phyloP scores from a whole-genome alignment of 805 yeast species.

The Komagataella mondaviorum region DNA sequence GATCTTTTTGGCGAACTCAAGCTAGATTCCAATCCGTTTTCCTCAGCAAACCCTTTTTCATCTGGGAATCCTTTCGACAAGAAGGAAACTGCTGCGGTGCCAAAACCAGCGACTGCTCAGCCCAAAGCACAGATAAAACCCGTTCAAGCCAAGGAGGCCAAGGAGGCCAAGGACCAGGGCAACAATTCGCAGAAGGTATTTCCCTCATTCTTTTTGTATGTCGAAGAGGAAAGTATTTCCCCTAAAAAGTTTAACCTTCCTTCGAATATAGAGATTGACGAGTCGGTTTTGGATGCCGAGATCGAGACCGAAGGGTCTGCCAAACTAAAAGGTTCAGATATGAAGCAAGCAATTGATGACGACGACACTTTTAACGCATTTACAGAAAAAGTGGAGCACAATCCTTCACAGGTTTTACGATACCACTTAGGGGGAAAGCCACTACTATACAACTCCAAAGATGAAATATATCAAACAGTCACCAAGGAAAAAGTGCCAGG shows the following conservation, averaged over 20 bases:
- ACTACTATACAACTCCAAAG: conserved; percentile 54
- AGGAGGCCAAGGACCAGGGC: conserved; percentile 10
- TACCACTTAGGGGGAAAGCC: conserved; percentile 76
- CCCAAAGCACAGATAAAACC: neutral
- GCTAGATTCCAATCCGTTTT: conserved; percentile 18
- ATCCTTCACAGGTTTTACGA: conserved; percentile 78
- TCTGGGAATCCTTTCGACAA: conserved; percentile 4
- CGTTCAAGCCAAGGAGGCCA: conserved; percentile 13
- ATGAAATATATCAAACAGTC: conserved; percentile 34
- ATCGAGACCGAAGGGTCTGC: conserved; percentile 17
- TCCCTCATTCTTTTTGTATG: conserved; percentile 26
- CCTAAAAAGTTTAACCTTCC: conserved; percentile 27
- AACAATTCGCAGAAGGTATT: conserved; percentile 12
- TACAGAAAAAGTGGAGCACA: conserved; percentile 60
- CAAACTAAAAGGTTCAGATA: conserved; percentile 12
- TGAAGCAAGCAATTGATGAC: conserved; percentile 43
- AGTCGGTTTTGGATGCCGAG: conserved; percentile 28
- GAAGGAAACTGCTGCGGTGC: conserved; percentile 2
- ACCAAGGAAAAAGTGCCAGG: conserved; percentile 29
- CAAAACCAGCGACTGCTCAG: neutral
- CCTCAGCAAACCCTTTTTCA: conserved; percentile 26
- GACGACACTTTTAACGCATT: conserved; percentile 75
- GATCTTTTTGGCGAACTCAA: conserved; percentile 15
- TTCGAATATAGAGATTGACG: conserved; percentile 35
- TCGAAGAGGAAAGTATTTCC: conserved; percentile 58